Conservation (phyloP, 2,329 filamentous ascomycete species). For the Pezicula carpinea region DNA sequence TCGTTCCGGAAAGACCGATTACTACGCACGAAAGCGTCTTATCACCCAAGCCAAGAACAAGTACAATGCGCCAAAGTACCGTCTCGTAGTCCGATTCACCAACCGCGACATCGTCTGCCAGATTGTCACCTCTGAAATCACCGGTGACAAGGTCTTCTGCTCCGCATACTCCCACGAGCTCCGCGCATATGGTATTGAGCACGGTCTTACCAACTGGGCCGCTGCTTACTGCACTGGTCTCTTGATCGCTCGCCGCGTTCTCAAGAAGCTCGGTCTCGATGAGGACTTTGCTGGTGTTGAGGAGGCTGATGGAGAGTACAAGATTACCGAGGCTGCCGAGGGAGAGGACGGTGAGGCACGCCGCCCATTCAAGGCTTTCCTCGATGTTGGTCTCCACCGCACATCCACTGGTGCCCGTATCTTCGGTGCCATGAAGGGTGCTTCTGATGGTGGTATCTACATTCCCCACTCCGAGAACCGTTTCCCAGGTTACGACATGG, state of each 20-base stretch:
- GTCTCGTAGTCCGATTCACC: conserved; percentile 98
- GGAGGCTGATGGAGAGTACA: conserved; percentile 95
- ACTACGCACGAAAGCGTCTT: conserved; percentile 99
- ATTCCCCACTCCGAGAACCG: conserved; percentile 99
- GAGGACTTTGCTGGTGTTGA: conserved; percentile 93
- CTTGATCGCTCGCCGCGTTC: conserved; percentile 90
- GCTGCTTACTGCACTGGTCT: conserved; percentile 96
- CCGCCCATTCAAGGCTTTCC: conserved; percentile 98
- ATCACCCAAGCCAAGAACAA: conserved; percentile 99
- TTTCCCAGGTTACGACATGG: conserved; percentile 97
- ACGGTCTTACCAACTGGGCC: conserved; percentile 99
- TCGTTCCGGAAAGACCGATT: conserved; percentile 96
- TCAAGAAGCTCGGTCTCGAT: conserved; percentile 95
- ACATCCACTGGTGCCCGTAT: conserved; percentile 98
- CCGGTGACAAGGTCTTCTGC: conserved; percentile 93
- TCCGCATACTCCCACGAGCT: conserved; percentile 97
- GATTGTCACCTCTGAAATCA: conserved; percentile 94
- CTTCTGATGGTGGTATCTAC: conserved; percentile 94
- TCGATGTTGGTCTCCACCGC: conserved; percentile 94
- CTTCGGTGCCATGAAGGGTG: conserved; percentile 99
- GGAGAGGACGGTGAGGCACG: conserved; percentile 70
- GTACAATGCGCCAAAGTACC: conserved; percentile 99
- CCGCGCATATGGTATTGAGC: conserved; percentile 92
- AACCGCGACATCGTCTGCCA: conserved; percentile 99
- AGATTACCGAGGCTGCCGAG: conserved; percentile 90